Base-by-base conservation (phyloP, 2,329 filamentous ascomycete species). In the Sclerotinia subarctica region DNA sequence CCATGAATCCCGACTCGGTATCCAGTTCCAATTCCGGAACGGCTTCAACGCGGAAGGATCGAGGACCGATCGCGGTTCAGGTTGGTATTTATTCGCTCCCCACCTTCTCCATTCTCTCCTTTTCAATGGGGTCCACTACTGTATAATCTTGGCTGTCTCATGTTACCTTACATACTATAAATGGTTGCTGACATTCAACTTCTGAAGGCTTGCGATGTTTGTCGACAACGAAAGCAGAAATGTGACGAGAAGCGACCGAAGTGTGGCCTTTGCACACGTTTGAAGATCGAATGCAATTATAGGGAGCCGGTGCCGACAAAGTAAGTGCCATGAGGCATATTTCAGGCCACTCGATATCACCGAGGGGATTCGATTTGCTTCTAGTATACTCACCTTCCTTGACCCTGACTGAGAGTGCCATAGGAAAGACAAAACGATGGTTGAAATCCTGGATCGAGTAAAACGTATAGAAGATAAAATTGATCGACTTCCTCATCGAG, bases 181-280 rank as follows among this genome's bases (percentile, higher is more conserved):
- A 51, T n/a, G n/a, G 4, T 21, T 15, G 32, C 59, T 63, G 59
- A 63, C 59, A 19, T 38, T 51, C 38, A 26, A 38, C 46, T 21
- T 51, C 68, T 66, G 21, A 74, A 83, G 80, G 85, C 86, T 26
- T 88, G 86, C 78, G 84, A 88, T 73, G 86, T 82, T 42, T 88
- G 86, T 76, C 82, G 85, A 60, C 78, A 76, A 63, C 84, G 87
- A 72, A 90, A 89, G 77, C 86, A 88, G 72, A 86, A 84, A 79
- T 90, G 87, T 77, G 86, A 88, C 75, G 87, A 89, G 75, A 80
- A 82, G 73, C 80, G 86, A 67, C 87, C 87, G 24, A 86, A 85
- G 76, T 90, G 87, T 75, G 80, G 84, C 67, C 83, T 85, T 21
- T 90, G 87, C 76, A 79, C 82, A 69, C 82, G 83, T 70, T 82